Base-by-base conservation (phyloP, 495 filamentous ascomycete species). In the Lophiostoma macrostomum region DNA sequence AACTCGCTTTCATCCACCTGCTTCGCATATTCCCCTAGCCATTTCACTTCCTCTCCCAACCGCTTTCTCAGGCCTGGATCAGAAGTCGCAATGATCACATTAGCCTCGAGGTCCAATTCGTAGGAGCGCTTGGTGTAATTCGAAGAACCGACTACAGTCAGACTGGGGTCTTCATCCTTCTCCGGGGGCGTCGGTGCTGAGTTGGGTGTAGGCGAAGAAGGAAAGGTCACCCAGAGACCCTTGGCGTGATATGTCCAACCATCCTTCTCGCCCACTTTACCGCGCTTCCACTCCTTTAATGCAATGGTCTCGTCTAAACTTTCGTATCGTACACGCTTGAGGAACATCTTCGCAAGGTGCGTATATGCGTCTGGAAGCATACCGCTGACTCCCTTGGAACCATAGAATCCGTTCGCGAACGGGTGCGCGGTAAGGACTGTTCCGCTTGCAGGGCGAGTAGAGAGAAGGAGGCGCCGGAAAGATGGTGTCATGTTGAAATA, bases 221-320 rank as follows among this genome's bases (percentile, higher is more conserved):
- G 71, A 11, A 96, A 69, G 0, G 88, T 89, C 19, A 96, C 77
- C 93, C 93, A 98, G 1, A 98, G 74, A 0, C 93, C 93, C 70
- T 99, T 99, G 40, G 93, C 93, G 64, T 99, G 93, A 66, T 99
- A 99, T 0, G 91, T 95, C 93, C 93, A 99, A 1, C 88, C 94
- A 14, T 75, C 85, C 0, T 83, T 81, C 61, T 89, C 80, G 22
- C 83, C 82, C 20, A 95, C 85, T 0, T 82, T 87, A 4, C 91
- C 93, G 32, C 79, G 80, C 32, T 83, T 78, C 94, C 94, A 99
- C 70, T 99, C 93, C 47, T 84, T 84, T 11, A 99, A 71, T 22
- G 79, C 69, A n/a, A 95, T 84, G 4, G 71, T 71, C 0, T 64
- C 60, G 22, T 78, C 76, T n/a, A 80, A 79, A 3, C 82, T 76